phyloP scores from a whole-genome alignment of 768 basidiomycete genomes.

The Crucibulum laeve region DNA sequence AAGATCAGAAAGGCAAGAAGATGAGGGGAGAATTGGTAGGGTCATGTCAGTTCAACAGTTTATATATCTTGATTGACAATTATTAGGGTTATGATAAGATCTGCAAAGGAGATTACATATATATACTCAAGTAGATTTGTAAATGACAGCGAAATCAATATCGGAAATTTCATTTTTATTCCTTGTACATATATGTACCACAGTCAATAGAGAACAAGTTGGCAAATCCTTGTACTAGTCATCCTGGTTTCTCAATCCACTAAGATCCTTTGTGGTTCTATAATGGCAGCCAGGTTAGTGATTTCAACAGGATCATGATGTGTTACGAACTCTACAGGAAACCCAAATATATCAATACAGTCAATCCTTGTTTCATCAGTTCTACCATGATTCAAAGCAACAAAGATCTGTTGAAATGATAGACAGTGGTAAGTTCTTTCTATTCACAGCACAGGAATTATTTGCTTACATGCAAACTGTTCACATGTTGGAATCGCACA shows the following conservation, averaged over 20 bases:
- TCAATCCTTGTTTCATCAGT: constrained; percentile 67
- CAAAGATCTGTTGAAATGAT: constrained; percentile 46
- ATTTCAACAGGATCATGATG: not conserved
- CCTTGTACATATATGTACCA: no score
- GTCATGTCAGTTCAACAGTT: no score
- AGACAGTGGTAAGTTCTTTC: not conserved
- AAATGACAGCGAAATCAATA: no score
- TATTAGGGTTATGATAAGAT: no score
- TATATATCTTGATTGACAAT: no score
- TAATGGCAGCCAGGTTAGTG: not conserved
- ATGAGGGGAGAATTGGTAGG: no score
- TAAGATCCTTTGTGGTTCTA: constrained; percentile 30
- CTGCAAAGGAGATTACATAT: no score
- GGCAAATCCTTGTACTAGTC: constrained; percentile 8
- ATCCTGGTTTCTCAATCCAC: constrained; percentile 25
- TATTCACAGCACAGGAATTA: not conserved
- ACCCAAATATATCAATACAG: constrained; percentile 59
- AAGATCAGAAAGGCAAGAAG: no score
- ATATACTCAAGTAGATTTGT: no score
- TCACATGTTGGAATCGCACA: constrained; percentile 69
- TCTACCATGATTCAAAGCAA: constrained; percentile 57
- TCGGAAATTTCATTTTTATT: no score
- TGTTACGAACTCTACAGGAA: constrained; percentile 49
- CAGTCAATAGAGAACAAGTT: no score
- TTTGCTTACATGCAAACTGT: constrained; percentile 54